Conservation (phyloP, 2,329 filamentous ascomycete genomes). For the Botrytis fragariae region DNA sequence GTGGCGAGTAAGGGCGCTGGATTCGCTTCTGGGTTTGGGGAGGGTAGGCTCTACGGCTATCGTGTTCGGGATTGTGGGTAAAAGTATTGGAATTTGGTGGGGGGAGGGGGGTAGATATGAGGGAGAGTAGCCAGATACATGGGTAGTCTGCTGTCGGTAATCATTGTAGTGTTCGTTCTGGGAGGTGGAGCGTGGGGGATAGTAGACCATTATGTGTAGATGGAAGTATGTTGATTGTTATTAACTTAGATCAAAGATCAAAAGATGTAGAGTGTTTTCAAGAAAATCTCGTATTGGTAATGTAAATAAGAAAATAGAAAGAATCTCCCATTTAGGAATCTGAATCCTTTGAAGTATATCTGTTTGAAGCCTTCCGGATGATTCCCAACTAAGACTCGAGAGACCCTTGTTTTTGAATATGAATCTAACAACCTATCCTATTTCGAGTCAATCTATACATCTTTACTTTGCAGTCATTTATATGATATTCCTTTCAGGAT, state of each 20-base stretch:
- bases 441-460: not conserved
- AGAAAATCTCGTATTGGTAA: not conserved
- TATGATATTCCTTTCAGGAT: not conserved
- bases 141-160: not conserved
- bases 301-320: not conserved
- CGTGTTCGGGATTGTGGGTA: not conserved
- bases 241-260: not conserved
- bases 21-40: not conserved
- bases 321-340: not conserved
- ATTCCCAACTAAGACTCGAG: not conserved
- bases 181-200: not conserved
- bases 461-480: not conserved
- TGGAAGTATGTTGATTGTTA: not conserved
- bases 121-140: not conserved
- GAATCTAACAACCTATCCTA: not conserved
- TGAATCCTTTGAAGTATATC: not conserved
- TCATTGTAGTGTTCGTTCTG: not conserved
- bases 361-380: accelerated
- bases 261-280: not conserved
- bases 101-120: accelerated
- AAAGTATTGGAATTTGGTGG: accelerated
- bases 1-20: not conserved
- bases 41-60: not conserved
- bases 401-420: not conserved
- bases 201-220: not conserved